Percentiles rank a stretch among this genome's conserved stretches.
These are phyloP conservation scores for Mucor sp. DNA, from an alignment of 371 early-diverging fungal genomes.

Conservation along the genomic window DNA sequence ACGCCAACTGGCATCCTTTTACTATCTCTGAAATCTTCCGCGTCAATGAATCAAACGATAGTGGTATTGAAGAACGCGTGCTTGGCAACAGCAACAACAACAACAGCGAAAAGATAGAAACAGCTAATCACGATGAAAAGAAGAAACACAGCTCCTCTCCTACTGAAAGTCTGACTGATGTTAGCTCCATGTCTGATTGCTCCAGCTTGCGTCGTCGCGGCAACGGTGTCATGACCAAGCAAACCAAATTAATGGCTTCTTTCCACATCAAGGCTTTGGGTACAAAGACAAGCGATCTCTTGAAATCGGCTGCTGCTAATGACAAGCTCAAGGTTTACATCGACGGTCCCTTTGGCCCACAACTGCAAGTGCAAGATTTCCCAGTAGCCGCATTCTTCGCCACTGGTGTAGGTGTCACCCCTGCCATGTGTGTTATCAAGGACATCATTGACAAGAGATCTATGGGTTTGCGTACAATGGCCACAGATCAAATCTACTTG, in stretches of 20 bases:
- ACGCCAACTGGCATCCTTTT: conserved; percentile 49
- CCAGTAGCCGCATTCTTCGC: conserved; percentile 32
- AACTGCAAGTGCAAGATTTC: conserved; percentile 41
- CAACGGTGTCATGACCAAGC: background rate
- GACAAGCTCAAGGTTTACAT: conserved; percentile 29
- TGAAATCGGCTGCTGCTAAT: background rate
- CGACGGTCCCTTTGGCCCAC: conserved; percentile 49
- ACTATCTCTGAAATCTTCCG: conserved; percentile 47
- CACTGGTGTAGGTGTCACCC: conserved; percentile 48
- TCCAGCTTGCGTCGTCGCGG: conserved; percentile 27
- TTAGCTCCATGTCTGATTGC: conserved; percentile 11
- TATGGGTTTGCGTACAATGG: conserved; percentile 32
- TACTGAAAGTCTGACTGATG: background rate
- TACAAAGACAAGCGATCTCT: conserved; percentile 25
- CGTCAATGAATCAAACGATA: conserved; percentile 1
- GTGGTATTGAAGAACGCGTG: conserved; percentile 13
- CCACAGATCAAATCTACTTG: conserved; percentile 36
- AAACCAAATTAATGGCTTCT: conserved; percentile 23
- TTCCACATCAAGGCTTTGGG: conserved; percentile 48
- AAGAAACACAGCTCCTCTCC: background rate
- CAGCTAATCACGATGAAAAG: background rate
- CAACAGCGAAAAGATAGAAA: background rate
- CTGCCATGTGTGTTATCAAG: conserved; percentile 41
- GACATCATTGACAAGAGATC: conserved; percentile 37
- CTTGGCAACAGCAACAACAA: background rate